phyloP scores from a whole-genome alignment of 2,329 filamentous ascomycete genomes.

The Aspergillus sp. region DNA sequence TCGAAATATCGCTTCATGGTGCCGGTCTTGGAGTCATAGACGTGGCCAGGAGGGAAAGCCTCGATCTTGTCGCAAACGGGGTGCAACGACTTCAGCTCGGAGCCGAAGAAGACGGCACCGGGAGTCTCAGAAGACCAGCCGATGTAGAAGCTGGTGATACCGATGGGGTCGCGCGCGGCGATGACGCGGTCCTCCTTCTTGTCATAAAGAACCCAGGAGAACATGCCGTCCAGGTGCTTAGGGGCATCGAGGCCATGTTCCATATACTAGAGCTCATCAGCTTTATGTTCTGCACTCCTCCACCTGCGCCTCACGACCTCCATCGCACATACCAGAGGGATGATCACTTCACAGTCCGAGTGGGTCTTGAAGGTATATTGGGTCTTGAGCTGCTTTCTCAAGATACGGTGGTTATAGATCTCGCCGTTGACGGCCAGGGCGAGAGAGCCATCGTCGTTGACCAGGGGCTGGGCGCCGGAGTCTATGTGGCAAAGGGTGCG shows the following conservation, averaged over 20 bases:
- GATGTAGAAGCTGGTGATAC: slow-evolving; percentile 96
- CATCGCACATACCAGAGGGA: slow-evolving; percentile 72
- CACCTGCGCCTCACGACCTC: background rate
- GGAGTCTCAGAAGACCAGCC: slow-evolving; percentile 83
- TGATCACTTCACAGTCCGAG: slow-evolving; percentile 98
- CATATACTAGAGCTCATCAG: slow-evolving; percentile 65
- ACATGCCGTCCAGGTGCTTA: slow-evolving; percentile 97
- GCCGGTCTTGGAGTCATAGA: slow-evolving; percentile 93
- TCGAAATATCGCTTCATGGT: slow-evolving; percentile 84
- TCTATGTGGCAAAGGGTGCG: slow-evolving; percentile 53
- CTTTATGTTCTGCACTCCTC: background rate
- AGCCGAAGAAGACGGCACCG: slow-evolving; percentile 89
- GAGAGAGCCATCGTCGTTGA: slow-evolving; percentile 85
- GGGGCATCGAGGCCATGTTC: slow-evolving; percentile 90
- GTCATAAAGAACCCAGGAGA: slow-evolving; percentile 98
- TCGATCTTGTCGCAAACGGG: slow-evolving; percentile 94
- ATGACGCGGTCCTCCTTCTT: slow-evolving; percentile 90
- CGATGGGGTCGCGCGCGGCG: slow-evolving; percentile 93
- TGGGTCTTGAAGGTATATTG: slow-evolving; percentile 97
- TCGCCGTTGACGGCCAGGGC: slow-evolving; percentile 97
- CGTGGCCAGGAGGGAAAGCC: slow-evolving; percentile 88
- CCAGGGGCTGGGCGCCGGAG: slow-evolving; percentile 90
- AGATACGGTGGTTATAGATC: slow-evolving; percentile 98
- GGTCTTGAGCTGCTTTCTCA: slow-evolving; percentile 81
- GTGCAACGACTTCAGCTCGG: slow-evolving; percentile 90